Evolutionary conservation across 768 basidiomycete genomes (phyloP), one percentile per base, ranked within the genome.

Genomic region (Suillus americanus): DNA sequence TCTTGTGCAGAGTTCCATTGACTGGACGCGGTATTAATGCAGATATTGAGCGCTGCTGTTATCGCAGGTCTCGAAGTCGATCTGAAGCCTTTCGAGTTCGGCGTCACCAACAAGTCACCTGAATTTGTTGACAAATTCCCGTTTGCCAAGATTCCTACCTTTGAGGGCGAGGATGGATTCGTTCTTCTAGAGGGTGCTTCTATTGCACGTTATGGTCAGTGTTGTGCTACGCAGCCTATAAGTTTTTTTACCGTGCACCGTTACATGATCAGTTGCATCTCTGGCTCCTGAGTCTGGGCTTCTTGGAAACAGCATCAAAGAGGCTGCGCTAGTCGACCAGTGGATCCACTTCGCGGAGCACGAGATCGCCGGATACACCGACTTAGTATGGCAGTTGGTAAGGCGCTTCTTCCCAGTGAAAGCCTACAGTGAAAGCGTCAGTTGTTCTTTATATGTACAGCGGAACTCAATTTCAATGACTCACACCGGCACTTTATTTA

Each of bases 41-140:
- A 75, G 75, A 76, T 76, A n/a, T 68, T 71, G 35, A 68, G 67
- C 37, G 69, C 66, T 20, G 74, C 73, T 13, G 69, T 72, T 13
- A 48, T 71, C 13, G 73, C 69, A 38, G 73, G 60, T n/a, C 66
- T 75, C 13, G 72, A 76, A 62, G 33, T 76, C 1, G 73, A 76
- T 25, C 65, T 45, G 0, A 69, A 72, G 20, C 43, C 60, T 3
- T 59, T 75, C 4, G 71, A 75, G 25, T 72, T 69, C 50, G 45
- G 13, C 0, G 75, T 72, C 48, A 75, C 68, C n/a, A 73, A 69
- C 54, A 66, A 60, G 57, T 48, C 73, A 3, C 67, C 73, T 6
- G 75, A 76, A 66, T 75, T 62, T 64, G 67, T 76, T 25, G 38
- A 46, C 4, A 75, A 76, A 60, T 76, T 75, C 45, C 73, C 73